phyloP scores from a whole-genome alignment of 2,329 filamentous ascomycete species.

The Mycosphaerelloides madeirae region DNA sequence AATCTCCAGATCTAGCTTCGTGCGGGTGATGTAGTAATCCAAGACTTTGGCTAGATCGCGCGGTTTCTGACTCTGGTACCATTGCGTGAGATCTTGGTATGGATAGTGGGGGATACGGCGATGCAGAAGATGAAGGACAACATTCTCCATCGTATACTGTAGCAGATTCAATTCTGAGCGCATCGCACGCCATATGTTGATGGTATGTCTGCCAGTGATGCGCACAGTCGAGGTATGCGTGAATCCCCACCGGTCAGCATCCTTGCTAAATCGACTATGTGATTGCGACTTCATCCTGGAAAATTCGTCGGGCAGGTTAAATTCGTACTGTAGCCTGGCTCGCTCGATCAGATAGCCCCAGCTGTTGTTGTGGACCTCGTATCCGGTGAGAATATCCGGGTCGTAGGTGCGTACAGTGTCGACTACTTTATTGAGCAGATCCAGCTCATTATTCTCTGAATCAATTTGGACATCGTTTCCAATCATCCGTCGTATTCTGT shows the following conservation, averaged over 20 bases:
- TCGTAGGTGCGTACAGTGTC: constrained; percentile 79
- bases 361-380: constrained; percentile 86
- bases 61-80: constrained; percentile 68
- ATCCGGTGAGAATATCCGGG: constrained; percentile 89
- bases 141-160: constrained; percentile 95
- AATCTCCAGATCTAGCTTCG: constrained; percentile 82
- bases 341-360: constrained; percentile 97
- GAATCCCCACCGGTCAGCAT: constrained; percentile 87
- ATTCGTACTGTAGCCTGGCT: constrained; percentile 79
- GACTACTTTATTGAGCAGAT: constrained; percentile 78
- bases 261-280: constrained; percentile 77
- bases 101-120: constrained; percentile 83
- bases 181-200: constrained; percentile 98
- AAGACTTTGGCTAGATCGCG: constrained; percentile 69
- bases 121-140: constrained; percentile 85
- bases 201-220: constrained; percentile 90
- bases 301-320: constrained; percentile 84
- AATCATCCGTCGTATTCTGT: constrained; percentile 59
- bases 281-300: constrained; percentile 82
- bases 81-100: constrained; percentile 70
- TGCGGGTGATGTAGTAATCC: constrained; percentile 70
- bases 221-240: constrained; percentile 87
- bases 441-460: constrained; percentile 73
- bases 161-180: constrained; percentile 83
- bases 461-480: constrained; percentile 56